phyloP scores from a whole-genome alignment of 2,329 filamentous ascomycete genomes.

The Beauveria brongniartii region DNA sequence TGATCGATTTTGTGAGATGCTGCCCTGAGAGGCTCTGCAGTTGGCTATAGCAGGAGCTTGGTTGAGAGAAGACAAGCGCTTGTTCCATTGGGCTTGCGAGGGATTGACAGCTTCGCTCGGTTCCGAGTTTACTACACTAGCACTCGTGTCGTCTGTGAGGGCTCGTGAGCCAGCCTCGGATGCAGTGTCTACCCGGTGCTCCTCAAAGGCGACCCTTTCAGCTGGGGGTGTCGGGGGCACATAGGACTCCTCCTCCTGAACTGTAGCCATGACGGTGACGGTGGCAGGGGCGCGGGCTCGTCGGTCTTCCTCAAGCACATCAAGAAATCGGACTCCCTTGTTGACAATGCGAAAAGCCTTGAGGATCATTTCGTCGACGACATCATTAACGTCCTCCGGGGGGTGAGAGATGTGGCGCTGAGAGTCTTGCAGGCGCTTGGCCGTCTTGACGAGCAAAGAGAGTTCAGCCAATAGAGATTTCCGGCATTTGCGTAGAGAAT shows the following conservation, averaged over 20 bases:
- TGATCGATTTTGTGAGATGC: conserved; percentile 34
- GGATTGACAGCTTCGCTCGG: conserved; percentile 29
- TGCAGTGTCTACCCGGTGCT: conserved; percentile 23
- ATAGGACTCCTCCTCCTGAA: conserved; percentile 51
- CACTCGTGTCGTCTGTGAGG: conserved; percentile 23
- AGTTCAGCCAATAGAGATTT: conserved; percentile 86
- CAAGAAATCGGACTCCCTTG: conserved; percentile 80
- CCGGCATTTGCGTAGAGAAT: conserved; percentile 68
- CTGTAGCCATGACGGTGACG: conserved; percentile 52
- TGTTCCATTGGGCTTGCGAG: conserved; percentile 29
- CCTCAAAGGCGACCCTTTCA: conserved; percentile 44
- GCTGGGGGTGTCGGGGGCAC: conserved; percentile 57
- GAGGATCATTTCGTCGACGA: conserved; percentile 86
- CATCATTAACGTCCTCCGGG: conserved; percentile 57
- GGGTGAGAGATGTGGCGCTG: conserved; percentile 43
- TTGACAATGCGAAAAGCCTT: conserved; percentile 94
- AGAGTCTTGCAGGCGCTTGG: conserved; percentile 74
- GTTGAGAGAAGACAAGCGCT: conserved; percentile 39
- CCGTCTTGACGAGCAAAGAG: conserved; percentile 79
- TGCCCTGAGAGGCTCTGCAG: conserved; percentile 30
- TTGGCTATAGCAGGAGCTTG: conserved; percentile 19
- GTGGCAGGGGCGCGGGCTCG: conserved; percentile 41
- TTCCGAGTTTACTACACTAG: conserved; percentile 27
- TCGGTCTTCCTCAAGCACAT: conserved; percentile 66
- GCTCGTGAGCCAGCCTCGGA: conserved; percentile 34